Evolutionary conservation across 2,329 filamentous ascomycete species (phyloP), one percentile per base, ranked within the genome.

Genomic region (Fusarium oligoseptatum): DNA sequence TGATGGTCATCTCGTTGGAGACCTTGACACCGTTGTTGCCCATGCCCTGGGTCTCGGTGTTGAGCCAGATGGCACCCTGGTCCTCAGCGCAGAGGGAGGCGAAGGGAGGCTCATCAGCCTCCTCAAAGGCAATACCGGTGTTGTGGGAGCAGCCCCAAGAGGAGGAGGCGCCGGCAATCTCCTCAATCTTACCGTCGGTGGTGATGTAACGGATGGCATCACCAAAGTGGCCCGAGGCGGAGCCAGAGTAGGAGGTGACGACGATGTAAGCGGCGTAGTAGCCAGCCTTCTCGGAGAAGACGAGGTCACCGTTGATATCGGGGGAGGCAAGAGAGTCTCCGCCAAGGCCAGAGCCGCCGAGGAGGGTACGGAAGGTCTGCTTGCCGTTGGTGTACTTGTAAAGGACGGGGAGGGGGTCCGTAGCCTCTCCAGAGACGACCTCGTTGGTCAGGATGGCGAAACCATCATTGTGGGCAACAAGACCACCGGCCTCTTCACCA

Each of bases 111-210:
- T 84, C 86, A 60, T 90, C 89, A 22, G 90, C 89, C 20, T 87
- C 88, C 78, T 91, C 90, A 64, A 92, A 87, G 7, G 89, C 89
- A 65, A 92, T 92, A 66, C 90, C 90, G 1, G 89, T 91, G 82
- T 92, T 92, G 84, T 92, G 89, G 7, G 87, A 89, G 83, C 90
- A 92, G 20, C 90, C 90, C 86, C 89, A 92, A 15, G 85, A 83
- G 66, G 86, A 89, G 50, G 86, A 86, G 3, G 89, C 88, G 1
- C 88, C 89, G 2, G 79, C 58, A 68, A 91, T 90, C 12, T 80
- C 83, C 73, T 88, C 81, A 4, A 91, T 80, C 9, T 83, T 85
- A 14, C 90, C 90, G 20, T 83, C 82, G 39, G 90, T 86, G 64
- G 83, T 87, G 65, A 85, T 66, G 73, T 85, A 85, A 64, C 83